Evolutionary conservation across 179 eudicot species (phyloP), one percentile per base, ranked within the genome.

Genomic region (Silene vulgaris): DNA sequence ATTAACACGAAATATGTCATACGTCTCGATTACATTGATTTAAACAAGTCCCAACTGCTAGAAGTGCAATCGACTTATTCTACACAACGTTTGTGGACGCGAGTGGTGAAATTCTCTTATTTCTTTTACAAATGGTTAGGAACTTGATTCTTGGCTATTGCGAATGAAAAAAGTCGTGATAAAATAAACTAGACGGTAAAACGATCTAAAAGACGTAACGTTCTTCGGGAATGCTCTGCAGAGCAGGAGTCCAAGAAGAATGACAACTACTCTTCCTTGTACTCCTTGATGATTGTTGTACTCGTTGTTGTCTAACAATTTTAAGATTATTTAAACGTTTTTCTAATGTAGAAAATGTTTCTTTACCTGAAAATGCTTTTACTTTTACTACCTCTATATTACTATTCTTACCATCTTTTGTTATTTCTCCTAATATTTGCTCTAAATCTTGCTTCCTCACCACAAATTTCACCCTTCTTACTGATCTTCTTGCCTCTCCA

Each of bases 221-320:
- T 2, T 65, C 30, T 37, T 78, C 81, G 4, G 81, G 81, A 57
- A 78, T 78, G 68, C 74, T 73, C 56, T 59, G 60, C 1, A 78
- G 26, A 66, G 77, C 64, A 20, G 81, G 81, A 5, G 69, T 78
- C 81, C 81, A 78, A 65, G 76, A 78, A 65, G 73, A 32, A 68
- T 29, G 63, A 3, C 52, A 40, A 72, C 64, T 35, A 7, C 0
- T 61, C 45, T 69, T 77, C 28, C 74, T 62, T 77, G 17, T 72
- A 21, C 69, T 52, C 16, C 40, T 30, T 14, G 73, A 54, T 5
- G 73, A 75, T 7, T 62, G 65, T 68, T 56, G 23, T 12, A 35
- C 35, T 56, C 57, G 50, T 72, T 48, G 65, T 77, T 77, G 60
- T 43, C 70, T 75, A 19, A 75, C 26, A 32, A 30, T 56, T 7